Evolutionary conservation across 306 rosid genomes (phyloP), one percentile per base, ranked within the genome.

Genomic region (Lathyrus aphaca): DNA sequence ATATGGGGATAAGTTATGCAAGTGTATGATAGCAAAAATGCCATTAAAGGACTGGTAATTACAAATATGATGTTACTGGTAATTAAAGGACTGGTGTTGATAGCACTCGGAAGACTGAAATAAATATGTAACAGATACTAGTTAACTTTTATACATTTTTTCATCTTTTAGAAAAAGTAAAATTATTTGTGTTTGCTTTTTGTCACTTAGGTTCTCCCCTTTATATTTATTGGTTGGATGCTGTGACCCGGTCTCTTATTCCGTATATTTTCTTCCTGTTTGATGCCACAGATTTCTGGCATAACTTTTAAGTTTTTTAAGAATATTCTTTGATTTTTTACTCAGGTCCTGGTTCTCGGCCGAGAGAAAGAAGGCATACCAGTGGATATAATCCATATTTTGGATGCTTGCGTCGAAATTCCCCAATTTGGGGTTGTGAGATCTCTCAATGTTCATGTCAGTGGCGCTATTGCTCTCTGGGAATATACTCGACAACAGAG

Each of bases 391-490:
- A 94, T 94, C 53, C 98, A 90, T 80, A 71, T 87, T 80, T 72
- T 94, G 73, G 98, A 94, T 73, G 91, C 86, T 68, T 94, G 98
- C 77, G 53, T 90, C 16, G 97, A 94, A 86, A 90, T 94, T 68
- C 98, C 96, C 50, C 98, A 94, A 66, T 75, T 88, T 79, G 98
- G 98, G 44, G 95, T 94, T 18, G 95, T 94, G 62, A 87, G 96
- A 82, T 94, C 98, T 77, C 97, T 94, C 66, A 94, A 94, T 39
- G 98, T 94, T 71, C 98, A 94, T 63, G 98, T 90, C 81, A 90
- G 98, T 38, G 96, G 97, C 11, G 98, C 98, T 59, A 90, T 94
- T 81, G 98, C 96, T 71, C 83, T 87, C 71, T 90, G 98, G 98
- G 98, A 94, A 72, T 94, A 90, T 72, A 87, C 98, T 74, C 82